Evolutionary conservation across 805 yeast genomes (phyloP), one percentile per base, ranked within the genome.

Genomic region (Wickerhamomyces rabaulensis): DNA sequence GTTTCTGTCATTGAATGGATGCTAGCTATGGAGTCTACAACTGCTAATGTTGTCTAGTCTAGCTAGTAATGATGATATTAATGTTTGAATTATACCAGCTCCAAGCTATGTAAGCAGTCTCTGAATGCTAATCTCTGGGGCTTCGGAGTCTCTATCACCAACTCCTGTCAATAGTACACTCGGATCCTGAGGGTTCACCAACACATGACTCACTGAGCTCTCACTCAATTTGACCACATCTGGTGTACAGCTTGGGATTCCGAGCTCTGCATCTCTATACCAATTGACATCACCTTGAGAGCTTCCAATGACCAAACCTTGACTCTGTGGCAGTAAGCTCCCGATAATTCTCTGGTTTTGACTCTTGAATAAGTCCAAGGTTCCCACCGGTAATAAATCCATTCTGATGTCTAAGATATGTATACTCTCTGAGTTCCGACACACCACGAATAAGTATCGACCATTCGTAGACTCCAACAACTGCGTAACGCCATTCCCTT

Each of bases 361-460:
- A 7, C 52, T 48, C 1, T 23, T 4, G 21, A 55, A 47, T 0
- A 41, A 26, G 4, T 47, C 43, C 6, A 54, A 42, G 31, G 39
- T 39, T 1, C 50, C 54, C 23, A 53, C 47, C 35, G 39, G 38
- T 12, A 43, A n/a, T 7, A 60, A 26, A 15, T 47, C 53, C 68
- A 65, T 61, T 25, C 78, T 48, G 3, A 54, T 35, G 46, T 72
- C 78, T 12, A 69, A 45, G 3, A 71, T 54, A 6, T 62, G 62
- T 20, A 72, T 66, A 2, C 16, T 38, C 20, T 52, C 44, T 9
- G 63, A 48, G 29, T 61, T 56, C 27, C 78, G 54, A 27, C 63
- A 55, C 1, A 69, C 23, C 1, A 60, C 59, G 45, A 61, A 72
- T 6, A 69, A 17, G 43, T 62, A 71, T 35, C 62, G 64, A 5